Evolutionary conservation across 208 protist species (phyloP).

Genomic region (Crithidia bombi): DNA sequence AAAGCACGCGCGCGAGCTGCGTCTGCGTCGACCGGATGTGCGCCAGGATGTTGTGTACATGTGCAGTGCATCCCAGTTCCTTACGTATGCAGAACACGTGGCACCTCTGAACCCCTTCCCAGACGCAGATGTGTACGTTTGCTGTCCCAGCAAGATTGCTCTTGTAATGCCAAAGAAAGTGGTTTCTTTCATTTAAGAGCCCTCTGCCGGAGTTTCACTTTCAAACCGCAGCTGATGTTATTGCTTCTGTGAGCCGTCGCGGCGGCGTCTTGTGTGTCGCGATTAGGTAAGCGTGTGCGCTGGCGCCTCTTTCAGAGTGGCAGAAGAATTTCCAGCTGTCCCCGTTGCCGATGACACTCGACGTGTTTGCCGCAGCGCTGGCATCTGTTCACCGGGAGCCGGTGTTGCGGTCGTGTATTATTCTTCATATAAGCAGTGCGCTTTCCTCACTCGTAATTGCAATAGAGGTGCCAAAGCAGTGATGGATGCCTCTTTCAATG

Average conservation of each 20-base stretch:
- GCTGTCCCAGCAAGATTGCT: conserved; percentile 65
- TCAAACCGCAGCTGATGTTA: background rate
- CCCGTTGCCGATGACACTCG: too few relatives aligned
- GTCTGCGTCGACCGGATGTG: conserved; percentile 38
- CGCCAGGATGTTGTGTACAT: conserved; percentile 85
- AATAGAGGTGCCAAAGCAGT: too few relatives aligned
- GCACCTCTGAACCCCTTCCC: conserved; percentile 59
- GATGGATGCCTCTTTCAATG: too few relatives aligned
- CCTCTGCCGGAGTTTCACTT: background rate
- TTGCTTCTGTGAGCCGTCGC: conserved; percentile 1
- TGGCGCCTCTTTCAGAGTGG: too few relatives aligned
- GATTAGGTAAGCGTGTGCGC: too few relatives aligned
- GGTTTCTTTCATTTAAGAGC: conserved; percentile 35
- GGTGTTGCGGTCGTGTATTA: too few relatives aligned
- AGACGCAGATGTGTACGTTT: conserved; percentile 86
- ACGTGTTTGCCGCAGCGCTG: too few relatives aligned
- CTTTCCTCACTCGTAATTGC: too few relatives aligned
- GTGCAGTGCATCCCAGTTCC: conserved; percentile 64
- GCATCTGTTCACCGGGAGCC: too few relatives aligned
- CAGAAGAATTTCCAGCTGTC: too few relatives aligned
- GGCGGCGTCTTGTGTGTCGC: too few relatives aligned
- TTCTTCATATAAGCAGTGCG: too few relatives aligned
- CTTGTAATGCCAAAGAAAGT: conserved; percentile 58
- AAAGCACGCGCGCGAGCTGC: conserved; percentile 55
- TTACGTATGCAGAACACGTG: conserved; percentile 55